Conservation (phyloP, 768 basidiomycete genomes). For the Roridomyces roridus region DNA sequence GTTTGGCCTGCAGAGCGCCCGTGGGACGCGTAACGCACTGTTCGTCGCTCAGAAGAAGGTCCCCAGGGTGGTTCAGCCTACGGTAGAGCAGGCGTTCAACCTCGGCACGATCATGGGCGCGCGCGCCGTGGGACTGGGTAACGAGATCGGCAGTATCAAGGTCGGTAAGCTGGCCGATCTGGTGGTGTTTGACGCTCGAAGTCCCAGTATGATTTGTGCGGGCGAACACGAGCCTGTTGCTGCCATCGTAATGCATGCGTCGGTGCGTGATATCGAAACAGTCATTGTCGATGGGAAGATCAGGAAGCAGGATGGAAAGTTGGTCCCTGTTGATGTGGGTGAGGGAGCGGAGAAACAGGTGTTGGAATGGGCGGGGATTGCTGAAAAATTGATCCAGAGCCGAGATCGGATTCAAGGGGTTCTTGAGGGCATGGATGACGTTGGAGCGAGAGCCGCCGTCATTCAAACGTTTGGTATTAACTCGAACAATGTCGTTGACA, state of each 20-base stretch:
- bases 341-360: no score
- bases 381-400: no score
- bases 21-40: neutral
- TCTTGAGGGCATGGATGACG: no score
- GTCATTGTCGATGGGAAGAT: constrained; percentile 22
- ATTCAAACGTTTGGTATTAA: no score
- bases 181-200: constrained; percentile 14
- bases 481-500: no score
- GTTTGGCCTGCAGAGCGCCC: constrained; percentile 19
- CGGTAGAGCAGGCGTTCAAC: constrained; percentile 17
- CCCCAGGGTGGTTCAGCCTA: neutral
- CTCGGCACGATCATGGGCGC: constrained; percentile 22
- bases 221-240: constrained; percentile 22
- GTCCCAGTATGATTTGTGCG: constrained; percentile 15
- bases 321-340: constrained; percentile 3
- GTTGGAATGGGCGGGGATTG: no score
- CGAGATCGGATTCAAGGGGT: no score
- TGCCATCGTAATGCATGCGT: constrained; percentile 19
- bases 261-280: constrained; percentile 22
- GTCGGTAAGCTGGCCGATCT: constrained; percentile 20
- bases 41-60: constrained; percentile 10
- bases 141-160: constrained; percentile 14
- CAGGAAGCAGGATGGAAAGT: constrained; percentile 11
- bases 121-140: constrained; percentile 17
- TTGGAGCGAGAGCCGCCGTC: no score